Conservation (phyloP, 2,329 filamentous ascomycete genomes). For the Alternaria infectoria region DNA sequence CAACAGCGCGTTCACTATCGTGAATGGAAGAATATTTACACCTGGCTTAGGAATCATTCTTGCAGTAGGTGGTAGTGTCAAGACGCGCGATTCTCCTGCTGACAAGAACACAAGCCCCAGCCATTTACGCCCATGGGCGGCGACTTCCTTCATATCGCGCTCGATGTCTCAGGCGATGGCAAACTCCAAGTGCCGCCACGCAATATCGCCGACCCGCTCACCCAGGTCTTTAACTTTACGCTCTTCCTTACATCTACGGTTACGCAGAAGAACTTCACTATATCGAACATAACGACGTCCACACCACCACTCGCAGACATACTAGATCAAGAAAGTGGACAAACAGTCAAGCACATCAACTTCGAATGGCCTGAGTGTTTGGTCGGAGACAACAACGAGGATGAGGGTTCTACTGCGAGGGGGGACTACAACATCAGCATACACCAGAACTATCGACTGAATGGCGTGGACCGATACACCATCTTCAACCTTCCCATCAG, state of each 20-base stretch:
- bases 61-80: slow-evolving; percentile 48
- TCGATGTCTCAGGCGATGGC: slow-evolving; percentile 72
- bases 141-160: slow-evolving; percentile 65
- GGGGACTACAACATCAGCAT: slow-evolving; percentile 75
- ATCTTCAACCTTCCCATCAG: slow-evolving; percentile 74
- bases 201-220: slow-evolving; percentile 57
- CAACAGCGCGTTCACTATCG: slow-evolving; percentile 59
- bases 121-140: slow-evolving; percentile 48
- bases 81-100: slow-evolving; percentile 1
- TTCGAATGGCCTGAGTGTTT: slow-evolving; percentile 76
- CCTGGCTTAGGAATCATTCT: slow-evolving; percentile 72
- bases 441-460: slow-evolving; percentile 72
- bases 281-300: slow-evolving; percentile 65
- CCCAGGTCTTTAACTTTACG: slow-evolving; percentile 67
- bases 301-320: slow-evolving; percentile 65
- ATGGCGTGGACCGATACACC: slow-evolving; percentile 69
- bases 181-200: slow-evolving; percentile 66
- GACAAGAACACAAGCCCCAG: slow-evolving; percentile 34
- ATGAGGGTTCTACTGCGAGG: slow-evolving; percentile 55
- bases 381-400: slow-evolving; percentile 62
- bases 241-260: slow-evolving; percentile 70
- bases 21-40: slow-evolving; percentile 72
- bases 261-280: slow-evolving; percentile 71
- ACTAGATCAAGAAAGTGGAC: slow-evolving; percentile 67
- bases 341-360: slow-evolving; percentile 75